A percentile compares a stretch with the other conserved stretches of the same genome.
phyloP scores from a whole-genome alignment of 495 filamentous ascomycete species.

The Aspergillus nanangensis region DNA sequence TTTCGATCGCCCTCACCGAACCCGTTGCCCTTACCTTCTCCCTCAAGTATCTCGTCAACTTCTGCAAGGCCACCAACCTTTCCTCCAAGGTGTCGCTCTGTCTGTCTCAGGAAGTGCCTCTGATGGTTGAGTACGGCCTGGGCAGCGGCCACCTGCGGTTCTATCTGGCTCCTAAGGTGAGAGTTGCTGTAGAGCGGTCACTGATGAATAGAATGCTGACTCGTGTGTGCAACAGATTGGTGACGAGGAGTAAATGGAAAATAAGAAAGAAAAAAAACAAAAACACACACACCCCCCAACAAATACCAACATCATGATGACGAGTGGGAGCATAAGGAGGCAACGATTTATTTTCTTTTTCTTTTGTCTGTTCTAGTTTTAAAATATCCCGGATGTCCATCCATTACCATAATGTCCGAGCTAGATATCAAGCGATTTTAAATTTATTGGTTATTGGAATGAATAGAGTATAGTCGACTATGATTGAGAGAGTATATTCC shows the following conservation, averaged over 20 bases:
- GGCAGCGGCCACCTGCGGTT: conserved; percentile 89
- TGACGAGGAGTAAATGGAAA: conserved; percentile 71
- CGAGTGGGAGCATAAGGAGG: conserved; percentile 27
- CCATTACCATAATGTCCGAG: conserved; percentile 17
- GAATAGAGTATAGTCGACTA: background rate
- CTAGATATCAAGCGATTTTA: conserved; percentile 21
- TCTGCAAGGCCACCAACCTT: conserved; percentile 93
- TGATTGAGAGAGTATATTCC: no score
- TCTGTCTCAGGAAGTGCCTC: conserved; percentile 91
- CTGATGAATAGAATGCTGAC: no score
- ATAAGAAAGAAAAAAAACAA: conserved; percentile 12
- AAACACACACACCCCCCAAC: no score
- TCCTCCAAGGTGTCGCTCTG: conserved; percentile 81
- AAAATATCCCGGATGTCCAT: conserved; percentile 19
- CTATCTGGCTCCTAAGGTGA: conserved; percentile 96
- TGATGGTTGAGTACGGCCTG: conserved; percentile 88
- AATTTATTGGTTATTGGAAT: background rate
- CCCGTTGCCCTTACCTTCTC: conserved; percentile 96
- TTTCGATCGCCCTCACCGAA: conserved; percentile 87
- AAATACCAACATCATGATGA: conserved; percentile 30
- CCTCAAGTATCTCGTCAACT: conserved; percentile 98
- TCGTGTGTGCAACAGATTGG: conserved; percentile 86
- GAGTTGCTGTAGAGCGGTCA: no score
- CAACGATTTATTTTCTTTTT: conserved; percentile 22
- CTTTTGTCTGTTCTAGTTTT: conserved; percentile 15